A percentile compares a stretch with the other conserved stretches of the same genome.
Conservation (phyloP, 192 early-diverging fungal genomes). For the Gigaspora rosea region DNA sequence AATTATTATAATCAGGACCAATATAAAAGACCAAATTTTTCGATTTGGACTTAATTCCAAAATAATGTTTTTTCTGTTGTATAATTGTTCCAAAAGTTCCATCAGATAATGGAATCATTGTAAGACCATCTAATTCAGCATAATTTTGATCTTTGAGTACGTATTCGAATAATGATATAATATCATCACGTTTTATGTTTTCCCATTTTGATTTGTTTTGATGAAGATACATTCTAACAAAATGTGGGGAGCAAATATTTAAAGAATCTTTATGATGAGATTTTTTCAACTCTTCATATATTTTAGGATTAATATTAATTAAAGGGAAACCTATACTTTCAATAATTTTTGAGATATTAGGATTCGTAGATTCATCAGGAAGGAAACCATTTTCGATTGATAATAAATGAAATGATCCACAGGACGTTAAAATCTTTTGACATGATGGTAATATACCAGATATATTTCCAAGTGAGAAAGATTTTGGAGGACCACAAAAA, state of each 20-base stretch:
- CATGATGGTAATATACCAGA: neutral
- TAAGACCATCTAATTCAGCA: neutral
- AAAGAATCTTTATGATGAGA: neutral
- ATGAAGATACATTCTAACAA: neutral
- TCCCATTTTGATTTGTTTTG: neutral
- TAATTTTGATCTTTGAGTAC: neutral
- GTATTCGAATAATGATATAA: neutral
- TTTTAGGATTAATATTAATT: neutral
- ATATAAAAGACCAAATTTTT: neutral
- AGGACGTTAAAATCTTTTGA: too few relatives aligned
- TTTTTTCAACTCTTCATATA: neutral
- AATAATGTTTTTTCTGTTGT: neutral
- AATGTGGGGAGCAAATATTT: neutral
- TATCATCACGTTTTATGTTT: neutral
- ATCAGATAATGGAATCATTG: slow-evolving; percentile 8
- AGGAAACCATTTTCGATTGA: neutral
- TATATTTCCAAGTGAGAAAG: neutral
- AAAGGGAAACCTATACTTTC: neutral
- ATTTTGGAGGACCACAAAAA: neutral
- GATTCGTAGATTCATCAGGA: neutral
- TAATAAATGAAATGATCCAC: neutral
- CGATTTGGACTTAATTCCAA: too few relatives aligned
- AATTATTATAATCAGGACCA: neutral
- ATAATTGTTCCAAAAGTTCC: neutral
- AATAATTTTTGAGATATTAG: neutral